Conservation (phyloP, 495 filamentous ascomycete genomes). For the Aspergillus hancockii region DNA sequence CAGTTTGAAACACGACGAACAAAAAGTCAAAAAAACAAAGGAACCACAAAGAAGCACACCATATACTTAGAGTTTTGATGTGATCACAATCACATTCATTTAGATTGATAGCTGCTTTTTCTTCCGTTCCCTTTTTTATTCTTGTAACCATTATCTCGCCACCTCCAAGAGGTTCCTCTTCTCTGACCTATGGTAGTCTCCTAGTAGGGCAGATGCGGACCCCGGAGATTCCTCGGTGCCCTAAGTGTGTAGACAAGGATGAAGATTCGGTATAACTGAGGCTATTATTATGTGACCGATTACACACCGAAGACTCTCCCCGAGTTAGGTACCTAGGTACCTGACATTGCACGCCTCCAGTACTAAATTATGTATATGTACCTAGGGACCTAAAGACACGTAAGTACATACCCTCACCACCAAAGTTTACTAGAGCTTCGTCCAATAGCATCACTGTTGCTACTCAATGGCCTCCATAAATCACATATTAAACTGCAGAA, state of each 20-base stretch:
- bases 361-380: neutral
- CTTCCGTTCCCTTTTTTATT: slow-evolving; percentile 1
- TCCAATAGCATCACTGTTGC: neutral
- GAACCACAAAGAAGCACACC: neutral
- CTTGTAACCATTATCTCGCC: neutral
- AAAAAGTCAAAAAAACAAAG: neutral
- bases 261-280: neutral
- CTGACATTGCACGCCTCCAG: neutral
- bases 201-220: neutral
- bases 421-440: neutral
- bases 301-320: neutral
- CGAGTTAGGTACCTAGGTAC: neutral
- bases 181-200: neutral
- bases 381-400: neutral
- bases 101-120: neutral
- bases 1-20: neutral
- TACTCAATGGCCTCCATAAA: neutral
- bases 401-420: neutral
- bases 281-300: neutral
- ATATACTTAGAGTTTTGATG: slow-evolving; percentile 3
- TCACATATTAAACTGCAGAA: neutral
- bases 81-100: neutral
- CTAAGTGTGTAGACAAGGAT: neutral
- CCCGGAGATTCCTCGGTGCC: slow-evolving; percentile 1
- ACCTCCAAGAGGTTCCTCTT: slow-evolving; percentile 5